Percentiles rank a stretch among this genome's conserved stretches.
phyloP scores from a whole-genome alignment of 2,329 filamentous ascomycete species.

The Trichoderma sp. region DNA sequence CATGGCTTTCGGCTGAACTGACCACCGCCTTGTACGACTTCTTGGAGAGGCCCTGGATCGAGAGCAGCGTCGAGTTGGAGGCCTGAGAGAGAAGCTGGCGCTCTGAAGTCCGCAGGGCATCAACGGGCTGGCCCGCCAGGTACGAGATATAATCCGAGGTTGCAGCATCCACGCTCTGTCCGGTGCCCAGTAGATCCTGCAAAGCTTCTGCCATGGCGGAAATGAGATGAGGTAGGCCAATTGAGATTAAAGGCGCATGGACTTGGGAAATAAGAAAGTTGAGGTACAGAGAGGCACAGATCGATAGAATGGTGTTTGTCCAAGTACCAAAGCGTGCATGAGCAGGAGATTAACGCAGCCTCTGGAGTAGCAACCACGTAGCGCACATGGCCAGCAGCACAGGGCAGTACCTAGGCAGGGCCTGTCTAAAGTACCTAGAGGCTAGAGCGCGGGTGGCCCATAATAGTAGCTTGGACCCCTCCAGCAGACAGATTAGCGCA shows the following conservation, averaged over 20 bases:
- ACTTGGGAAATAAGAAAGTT: not conserved
- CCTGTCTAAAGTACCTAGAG: no score
- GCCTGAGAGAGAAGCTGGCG: constrained; percentile 78
- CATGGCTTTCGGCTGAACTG: constrained; percentile 75
- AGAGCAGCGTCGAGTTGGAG: constrained; percentile 78
- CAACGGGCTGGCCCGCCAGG: constrained; percentile 75
- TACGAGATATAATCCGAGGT: constrained; percentile 74
- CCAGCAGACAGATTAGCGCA: not conserved
- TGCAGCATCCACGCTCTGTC: constrained; percentile 50
- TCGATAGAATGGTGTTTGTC: not conserved
- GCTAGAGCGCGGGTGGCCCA: not conserved
- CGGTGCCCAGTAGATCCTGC: constrained; percentile 41
- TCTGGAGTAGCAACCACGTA: not conserved
- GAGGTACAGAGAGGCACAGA: not conserved
- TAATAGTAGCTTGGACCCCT: not conserved
- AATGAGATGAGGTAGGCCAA: no score
- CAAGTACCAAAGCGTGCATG: not conserved
- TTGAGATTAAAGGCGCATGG: not conserved
- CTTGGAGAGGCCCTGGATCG: constrained; percentile 85
- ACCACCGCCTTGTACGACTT: constrained; percentile 86
- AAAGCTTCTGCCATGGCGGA: constrained; percentile 45
- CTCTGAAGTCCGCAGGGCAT: constrained; percentile 73
- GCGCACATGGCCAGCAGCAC: not conserved
- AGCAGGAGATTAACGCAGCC: not conserved
- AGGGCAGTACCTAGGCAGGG: not conserved